Percentiles rank a stretch among this genome's conserved stretches.
Evolutionary conservation across 2,329 filamentous ascomycete genomes (phyloP).

Genomic region (Didymella segeticola): DNA sequence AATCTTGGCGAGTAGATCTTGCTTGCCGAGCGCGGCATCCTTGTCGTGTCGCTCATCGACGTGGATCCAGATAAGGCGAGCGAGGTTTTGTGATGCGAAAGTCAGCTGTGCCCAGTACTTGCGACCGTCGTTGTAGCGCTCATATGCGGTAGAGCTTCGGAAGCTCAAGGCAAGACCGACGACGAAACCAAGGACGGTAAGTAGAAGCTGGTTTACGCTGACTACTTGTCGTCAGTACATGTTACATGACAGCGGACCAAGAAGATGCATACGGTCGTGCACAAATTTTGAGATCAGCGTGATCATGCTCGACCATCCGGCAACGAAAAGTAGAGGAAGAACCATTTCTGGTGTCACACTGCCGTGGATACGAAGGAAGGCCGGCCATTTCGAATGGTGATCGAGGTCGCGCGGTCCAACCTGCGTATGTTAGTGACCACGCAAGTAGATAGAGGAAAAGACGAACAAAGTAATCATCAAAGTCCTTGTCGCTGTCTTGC

Average conservation of each 20-base stretch:
- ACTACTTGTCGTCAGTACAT: constrained; percentile 44
- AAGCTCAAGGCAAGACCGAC: constrained; percentile 78
- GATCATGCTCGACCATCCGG: constrained; percentile 70
- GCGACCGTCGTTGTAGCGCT: constrained; percentile 66
- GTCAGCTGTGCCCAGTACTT: constrained; percentile 68
- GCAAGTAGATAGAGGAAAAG: not conserved
- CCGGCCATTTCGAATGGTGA: constrained; percentile 77
- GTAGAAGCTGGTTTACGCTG: constrained; percentile 68
- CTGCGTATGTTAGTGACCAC: constrained; percentile 24
- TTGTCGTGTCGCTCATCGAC: constrained; percentile 61
- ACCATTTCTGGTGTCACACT: constrained; percentile 77
- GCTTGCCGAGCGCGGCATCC: constrained; percentile 61
- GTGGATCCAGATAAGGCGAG: constrained; percentile 88
- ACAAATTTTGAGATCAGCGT: constrained; percentile 58
- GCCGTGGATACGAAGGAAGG: constrained; percentile 76
- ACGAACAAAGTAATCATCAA: constrained; percentile 67
- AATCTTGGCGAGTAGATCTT: constrained; percentile 73
- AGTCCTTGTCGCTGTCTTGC: constrained; percentile 35
- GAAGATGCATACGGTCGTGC: constrained; percentile 29
- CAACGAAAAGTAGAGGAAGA: constrained; percentile 69
- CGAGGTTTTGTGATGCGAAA: constrained; percentile 63
- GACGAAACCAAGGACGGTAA: constrained; percentile 81
- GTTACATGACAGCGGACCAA: not conserved
- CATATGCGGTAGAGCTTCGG: constrained; percentile 77
- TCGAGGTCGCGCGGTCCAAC: constrained; percentile 70